Base-by-base conservation (phyloP, 169 alveolate genomes). In the Eimeria sp. region DNA sequence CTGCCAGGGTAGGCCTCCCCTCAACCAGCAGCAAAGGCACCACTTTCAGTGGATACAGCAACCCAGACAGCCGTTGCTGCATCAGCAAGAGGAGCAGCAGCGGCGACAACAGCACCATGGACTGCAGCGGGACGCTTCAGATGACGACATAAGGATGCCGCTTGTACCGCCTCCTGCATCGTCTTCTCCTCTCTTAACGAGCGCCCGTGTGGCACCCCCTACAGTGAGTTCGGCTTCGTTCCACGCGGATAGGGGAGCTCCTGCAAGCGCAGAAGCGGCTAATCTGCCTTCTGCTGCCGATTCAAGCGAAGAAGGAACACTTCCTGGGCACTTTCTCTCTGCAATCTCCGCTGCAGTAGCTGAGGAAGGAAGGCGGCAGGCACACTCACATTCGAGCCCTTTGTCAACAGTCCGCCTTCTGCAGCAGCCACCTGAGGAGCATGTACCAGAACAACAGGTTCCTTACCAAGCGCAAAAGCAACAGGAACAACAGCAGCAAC, bases 111-210 rank as follows among this genome's bases (percentile, higher is more conserved):
- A 51, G 92, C 92, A 84, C 78, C 92, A 57, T 18, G 22, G 76
- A 30, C 58, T 84, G 78, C 92, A 58, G 51, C 78, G 92, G 20
- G 92, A 84, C 22, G 61, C 92, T 22, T 54, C 92, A 30, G 92
- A 84, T 58, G 92, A 84, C 54, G 92, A 84, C 58, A 51, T 84
- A 10, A 84, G 92, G 54, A 84, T 84, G 92, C 92, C 92, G 22
- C 76, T 84, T 5, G 92, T 84, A 11, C 92, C 92, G 22, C 92
- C 92, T 14, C 92, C 92, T 20, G 78, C 76, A 5, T 57, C 92
- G 14, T 45, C 65, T 22, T 84, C 92, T 57, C 92, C 92, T 58
- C 75, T 84, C 6, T 67, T 84, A 30, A 57, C 76, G 40, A 27
- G 73, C 78, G 16, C 58, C 47, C 92, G 92, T 51, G 92, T 51